Conservation (phyloP, 306 rosid species). For the Myrica gale region DNA sequence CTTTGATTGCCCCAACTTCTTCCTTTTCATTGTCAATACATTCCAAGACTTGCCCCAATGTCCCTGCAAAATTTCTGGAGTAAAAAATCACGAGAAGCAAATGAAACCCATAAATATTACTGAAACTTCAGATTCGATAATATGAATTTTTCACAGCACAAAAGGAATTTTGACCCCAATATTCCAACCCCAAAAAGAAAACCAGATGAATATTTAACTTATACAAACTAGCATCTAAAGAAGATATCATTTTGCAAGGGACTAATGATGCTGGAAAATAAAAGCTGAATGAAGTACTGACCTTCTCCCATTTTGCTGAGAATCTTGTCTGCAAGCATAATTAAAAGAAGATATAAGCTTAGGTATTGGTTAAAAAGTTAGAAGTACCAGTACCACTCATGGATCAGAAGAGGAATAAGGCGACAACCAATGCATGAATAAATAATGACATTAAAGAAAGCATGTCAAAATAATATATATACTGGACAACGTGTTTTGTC, state of each 20-base stretch:
- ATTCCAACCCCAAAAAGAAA: not conserved
- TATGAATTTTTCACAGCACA: not conserved
- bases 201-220: no score
- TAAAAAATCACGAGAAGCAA: not conserved
- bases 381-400: no score
- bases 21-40: conserved; percentile 70
- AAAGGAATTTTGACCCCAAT: not conserved
- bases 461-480: not conserved
- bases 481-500: not conserved
- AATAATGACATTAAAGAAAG: not conserved
- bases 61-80: conserved; percentile 43
- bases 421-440: not conserved
- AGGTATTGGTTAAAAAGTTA: conserved; percentile 21
- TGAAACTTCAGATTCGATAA: no score
- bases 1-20: conserved; percentile 67
- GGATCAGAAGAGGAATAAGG: not conserved
- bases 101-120: conserved; percentile 7
- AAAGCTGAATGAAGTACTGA: conserved; percentile 18
- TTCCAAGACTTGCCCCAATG: conserved; percentile 84
- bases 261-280: not conserved
- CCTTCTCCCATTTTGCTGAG: conserved; percentile 88
- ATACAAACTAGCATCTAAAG: not conserved
- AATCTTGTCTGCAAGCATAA: conserved; percentile 60
- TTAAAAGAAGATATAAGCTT: conserved; percentile 11
- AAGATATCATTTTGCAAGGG: not conserved